A percentile compares a stretch with the other conserved stretches of the same genome.
phyloP scores from a whole-genome alignment of 2,329 filamentous ascomycete genomes.

The Paecilomyces variotii region DNA sequence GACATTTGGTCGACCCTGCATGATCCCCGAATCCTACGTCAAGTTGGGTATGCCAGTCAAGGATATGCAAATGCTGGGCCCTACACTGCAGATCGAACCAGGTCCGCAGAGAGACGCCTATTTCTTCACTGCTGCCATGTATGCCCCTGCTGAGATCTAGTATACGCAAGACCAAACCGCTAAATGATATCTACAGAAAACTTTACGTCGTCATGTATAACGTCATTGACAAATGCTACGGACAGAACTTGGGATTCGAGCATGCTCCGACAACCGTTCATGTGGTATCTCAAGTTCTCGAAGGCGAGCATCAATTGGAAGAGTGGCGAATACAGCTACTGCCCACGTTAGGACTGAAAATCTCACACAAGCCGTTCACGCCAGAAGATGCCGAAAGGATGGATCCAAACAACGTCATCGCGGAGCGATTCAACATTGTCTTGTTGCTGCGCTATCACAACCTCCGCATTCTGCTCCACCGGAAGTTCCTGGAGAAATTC shows the following conservation, averaged over 20 bases:
- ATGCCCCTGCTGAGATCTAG: not conserved
- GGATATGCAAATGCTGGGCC: slow-evolving; percentile 3
- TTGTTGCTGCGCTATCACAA: slow-evolving; percentile 37
- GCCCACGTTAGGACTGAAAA: slow-evolving; percentile 15
- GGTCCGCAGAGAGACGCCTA: slow-evolving; percentile 5
- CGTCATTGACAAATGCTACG: slow-evolving; percentile 37
- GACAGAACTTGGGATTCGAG: slow-evolving; percentile 36
- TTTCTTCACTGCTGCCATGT: slow-evolving; percentile 20
- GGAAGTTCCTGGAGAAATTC: slow-evolving; percentile 33
- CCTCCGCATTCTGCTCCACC: slow-evolving; percentile 34
- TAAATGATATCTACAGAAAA: slow-evolving; percentile 8
- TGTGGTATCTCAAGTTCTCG: slow-evolving; percentile 28
- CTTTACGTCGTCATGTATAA: slow-evolving; percentile 23
- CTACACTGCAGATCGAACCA: slow-evolving; percentile 2
- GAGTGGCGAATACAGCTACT: slow-evolving; percentile 32
- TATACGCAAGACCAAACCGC: not conserved
- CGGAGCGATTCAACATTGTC: slow-evolving; percentile 35
- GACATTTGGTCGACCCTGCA: slow-evolving; percentile 43
- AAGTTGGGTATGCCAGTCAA: slow-evolving; percentile 28
- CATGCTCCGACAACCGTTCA: slow-evolving; percentile 14
- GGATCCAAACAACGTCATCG: slow-evolving; percentile 5
- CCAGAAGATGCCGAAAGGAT: slow-evolving; percentile 4
- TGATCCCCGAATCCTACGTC: slow-evolving; percentile 40
- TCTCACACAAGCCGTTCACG: slow-evolving; percentile 12
- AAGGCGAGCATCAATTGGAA: slow-evolving; percentile 31